Evolutionary conservation across 2,329 filamentous ascomycete genomes (phyloP), one percentile per base, ranked within the genome.

Genomic region (Cryphonectria radicalis): DNA sequence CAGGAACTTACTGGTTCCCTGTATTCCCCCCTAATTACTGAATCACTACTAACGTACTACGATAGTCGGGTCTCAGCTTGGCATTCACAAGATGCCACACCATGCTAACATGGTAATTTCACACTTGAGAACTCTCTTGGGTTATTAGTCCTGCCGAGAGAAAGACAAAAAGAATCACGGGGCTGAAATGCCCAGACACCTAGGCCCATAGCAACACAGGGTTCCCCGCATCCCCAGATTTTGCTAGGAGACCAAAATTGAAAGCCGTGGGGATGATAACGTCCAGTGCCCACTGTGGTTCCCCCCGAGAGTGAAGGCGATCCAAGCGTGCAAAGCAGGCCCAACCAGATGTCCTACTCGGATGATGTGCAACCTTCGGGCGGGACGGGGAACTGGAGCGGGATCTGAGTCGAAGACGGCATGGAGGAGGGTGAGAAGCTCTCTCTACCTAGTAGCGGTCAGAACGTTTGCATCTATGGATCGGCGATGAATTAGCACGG

Each of bases 161-260:
- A 22, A 7, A 22, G 17, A 22, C 17, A 19, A 50, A 19, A 22
- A 19, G 8, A 19, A 3, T 7, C 43, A 50, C 37, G 37, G 43
- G 43, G 22, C 46, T 50, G 6, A 8, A n/a, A 50, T 50, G 46
- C 46, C 46, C 46, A 50, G 46, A 11, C 46, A n/a, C 8, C 59
- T n/a, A 62, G 35, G 22, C 19, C 19, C 13, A 17, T 40, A n/a
- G 32, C 35, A 40, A 13, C 22, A 37, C 62, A 63, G 40, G 62
- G 62, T 46, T 63, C 62, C 62, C 62, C 62, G 40, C 62, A n/a
- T 63, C 35, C 62, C 62, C 62, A 4, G 62, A 19, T 17, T 63
- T 63, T 63, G n/a, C 35, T 57, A 43, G 37, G 40, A 0, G 8
- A 22, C 13, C 62, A 64, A 46, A 64, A 32, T 17, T 64, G 62